Evolutionary conservation across 768 basidiomycete species (phyloP).

Genomic region (Rhizopogon sp.): DNA sequence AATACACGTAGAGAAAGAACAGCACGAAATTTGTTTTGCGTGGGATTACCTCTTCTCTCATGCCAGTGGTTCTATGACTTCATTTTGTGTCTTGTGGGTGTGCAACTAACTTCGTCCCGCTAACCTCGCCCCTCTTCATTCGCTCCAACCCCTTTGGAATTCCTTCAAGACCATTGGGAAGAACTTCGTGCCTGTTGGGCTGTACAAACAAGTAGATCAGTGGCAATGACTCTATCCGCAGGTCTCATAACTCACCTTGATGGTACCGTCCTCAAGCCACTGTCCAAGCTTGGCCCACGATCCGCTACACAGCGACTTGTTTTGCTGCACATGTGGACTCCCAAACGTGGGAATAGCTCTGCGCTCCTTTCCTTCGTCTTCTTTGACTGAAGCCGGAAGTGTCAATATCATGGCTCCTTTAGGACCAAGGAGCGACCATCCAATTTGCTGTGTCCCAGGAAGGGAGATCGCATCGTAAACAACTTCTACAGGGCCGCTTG

Average conservation of each 20-base stretch:
- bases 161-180: constrained; percentile 35
- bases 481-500: constrained; percentile 11
- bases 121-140: constrained; percentile 32
- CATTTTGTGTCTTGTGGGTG: constrained; percentile 34
- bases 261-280: constrained; percentile 21
- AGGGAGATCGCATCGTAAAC: constrained; percentile 29
- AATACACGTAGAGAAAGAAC: too few species aligned
- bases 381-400: constrained; percentile 16
- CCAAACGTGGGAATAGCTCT: constrained; percentile 18
- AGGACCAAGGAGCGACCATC: constrained; percentile 25
- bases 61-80: background rate
- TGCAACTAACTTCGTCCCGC: constrained; percentile 39
- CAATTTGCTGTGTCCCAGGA: constrained; percentile 30
- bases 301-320: constrained; percentile 11
- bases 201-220: constrained; percentile 5
- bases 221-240: background rate
- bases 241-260: constrained; percentile 14
- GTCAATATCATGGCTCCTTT: constrained; percentile 29
- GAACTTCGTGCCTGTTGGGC: constrained; percentile 39
- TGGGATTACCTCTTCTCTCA: background rate
- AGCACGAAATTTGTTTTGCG: too few species aligned
- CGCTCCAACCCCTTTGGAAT: constrained; percentile 31
- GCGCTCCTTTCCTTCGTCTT: constrained; percentile 17
- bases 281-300: constrained; percentile 16
- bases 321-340: constrained; percentile 14